Percentiles rank a stretch among this genome's conserved stretches.
Conservation (phyloP, 805 yeast genomes). For the Pichia exigua region DNA sequence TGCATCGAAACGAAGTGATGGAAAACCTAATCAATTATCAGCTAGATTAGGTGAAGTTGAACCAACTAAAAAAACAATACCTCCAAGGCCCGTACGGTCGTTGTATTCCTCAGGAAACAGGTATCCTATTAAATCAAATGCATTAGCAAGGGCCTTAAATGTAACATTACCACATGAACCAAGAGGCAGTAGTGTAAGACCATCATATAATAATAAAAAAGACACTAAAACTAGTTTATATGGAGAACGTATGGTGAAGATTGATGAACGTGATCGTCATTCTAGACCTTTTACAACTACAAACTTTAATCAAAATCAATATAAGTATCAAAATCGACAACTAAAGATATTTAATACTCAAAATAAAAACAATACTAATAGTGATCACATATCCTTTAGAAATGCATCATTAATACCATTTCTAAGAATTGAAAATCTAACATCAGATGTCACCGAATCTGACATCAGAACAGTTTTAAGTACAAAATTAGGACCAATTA, state of each 20-base stretch:
- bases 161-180: not conserved
- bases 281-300: too few relatives aligned
- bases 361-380: not conserved
- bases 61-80: not conserved
- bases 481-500: constrained; percentile 15
- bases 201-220: not conserved
- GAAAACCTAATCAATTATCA: not conserved
- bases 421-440: constrained; percentile 26
- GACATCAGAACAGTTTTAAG: constrained; percentile 25
- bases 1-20: not conserved
- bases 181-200: not conserved
- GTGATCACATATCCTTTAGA: constrained; percentile 14
- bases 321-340: not conserved
- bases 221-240: not conserved
- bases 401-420: constrained; percentile 19
- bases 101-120: not conserved
- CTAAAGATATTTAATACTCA: not conserved
- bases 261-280: not conserved
- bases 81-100: not conserved
- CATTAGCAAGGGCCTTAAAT: not conserved
- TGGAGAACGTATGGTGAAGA: not conserved
- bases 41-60: not conserved
- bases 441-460: constrained; percentile 22
- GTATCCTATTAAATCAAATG: not conserved
- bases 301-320: not conserved